Evolutionary conservation across 140 eudicot species (phyloP).

Genomic region (Stevia rebaudiana): DNA sequence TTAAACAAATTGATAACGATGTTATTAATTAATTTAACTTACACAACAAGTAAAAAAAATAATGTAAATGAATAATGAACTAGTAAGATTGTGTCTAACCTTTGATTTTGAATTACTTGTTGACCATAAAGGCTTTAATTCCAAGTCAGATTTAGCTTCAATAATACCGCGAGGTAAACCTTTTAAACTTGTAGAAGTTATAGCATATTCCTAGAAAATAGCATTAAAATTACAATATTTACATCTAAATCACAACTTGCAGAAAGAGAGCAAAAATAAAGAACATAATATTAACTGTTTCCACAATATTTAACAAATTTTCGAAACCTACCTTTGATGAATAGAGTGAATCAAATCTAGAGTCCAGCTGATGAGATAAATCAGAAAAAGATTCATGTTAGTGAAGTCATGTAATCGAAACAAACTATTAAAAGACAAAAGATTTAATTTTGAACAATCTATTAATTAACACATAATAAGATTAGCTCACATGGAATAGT

Average conservation of each 20-base stretch:
- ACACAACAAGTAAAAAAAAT: not conserved
- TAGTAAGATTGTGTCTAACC: slow-evolving; percentile 36
- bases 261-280: not conserved
- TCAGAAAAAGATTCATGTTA: slow-evolving; percentile 13
- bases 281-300: not conserved
- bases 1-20: not conserved
- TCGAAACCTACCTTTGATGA: slow-evolving; percentile 42
- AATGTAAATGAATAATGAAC: not conserved
- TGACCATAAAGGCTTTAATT: slow-evolving; percentile 84
- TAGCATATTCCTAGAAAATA: slow-evolving; percentile 38
- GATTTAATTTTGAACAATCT: not conserved
- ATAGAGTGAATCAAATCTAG: slow-evolving; percentile 46
- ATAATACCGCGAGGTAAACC: slow-evolving; percentile 89
- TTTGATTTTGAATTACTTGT: slow-evolving; percentile 52
- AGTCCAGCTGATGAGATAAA: slow-evolving; percentile 57
- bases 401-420: not conserved
- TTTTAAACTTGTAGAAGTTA: slow-evolving; percentile 36
- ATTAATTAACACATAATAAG: not conserved
- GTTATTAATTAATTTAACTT: slow-evolving; percentile 8
- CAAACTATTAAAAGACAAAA: not conserved
- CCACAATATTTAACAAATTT: not conserved
- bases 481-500: not conserved
- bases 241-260: not conserved
- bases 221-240: slow-evolving; percentile 7
- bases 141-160: slow-evolving; percentile 72